Percentiles rank a stretch among this genome's conserved stretches.
Evolutionary conservation across 2,329 filamentous ascomycete genomes (phyloP).

Genomic region (Annulohypoxylon truncatum): DNA sequence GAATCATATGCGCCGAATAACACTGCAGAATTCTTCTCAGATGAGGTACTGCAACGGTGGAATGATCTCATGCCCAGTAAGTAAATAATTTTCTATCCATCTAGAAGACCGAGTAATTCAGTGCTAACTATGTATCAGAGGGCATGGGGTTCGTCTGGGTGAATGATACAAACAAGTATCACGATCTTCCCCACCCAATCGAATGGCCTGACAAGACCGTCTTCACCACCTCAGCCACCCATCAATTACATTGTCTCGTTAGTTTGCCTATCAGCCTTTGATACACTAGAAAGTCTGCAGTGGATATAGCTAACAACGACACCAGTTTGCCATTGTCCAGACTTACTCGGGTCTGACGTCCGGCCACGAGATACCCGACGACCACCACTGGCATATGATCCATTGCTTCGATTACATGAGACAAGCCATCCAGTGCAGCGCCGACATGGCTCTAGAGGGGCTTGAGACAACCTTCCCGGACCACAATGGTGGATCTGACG

Average conservation of each 20-base stretch:
- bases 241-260: constrained; percentile 57
- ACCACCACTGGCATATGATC: constrained; percentile 61
- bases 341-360: constrained; percentile 57
- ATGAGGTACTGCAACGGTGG: constrained; percentile 54
- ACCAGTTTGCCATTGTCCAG: constrained; percentile 56
- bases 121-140: constrained; percentile 38
- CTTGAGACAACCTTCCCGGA: constrained; percentile 60
- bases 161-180: constrained; percentile 48
- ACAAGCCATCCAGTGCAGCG: constrained; percentile 59
- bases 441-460: constrained; percentile 60
- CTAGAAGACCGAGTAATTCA: background rate
- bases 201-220: constrained; percentile 52
- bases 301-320: constrained; percentile 1
- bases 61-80: constrained; percentile 56
- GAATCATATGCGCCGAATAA: constrained; percentile 55
- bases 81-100: background rate
- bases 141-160: constrained; percentile 54
- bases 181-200: constrained; percentile 49
- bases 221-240: constrained; percentile 56
- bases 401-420: constrained; percentile 63
- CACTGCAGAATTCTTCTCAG: constrained; percentile 54
- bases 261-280: constrained; percentile 9
- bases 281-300: background rate
- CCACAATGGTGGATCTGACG: constrained; percentile 59
- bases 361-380: constrained; percentile 54